Percentiles rank a stretch among this genome's conserved stretches.
Conservation (phyloP, 2,329 filamentous ascomycete genomes). For the Nothopassalora personata region DNA sequence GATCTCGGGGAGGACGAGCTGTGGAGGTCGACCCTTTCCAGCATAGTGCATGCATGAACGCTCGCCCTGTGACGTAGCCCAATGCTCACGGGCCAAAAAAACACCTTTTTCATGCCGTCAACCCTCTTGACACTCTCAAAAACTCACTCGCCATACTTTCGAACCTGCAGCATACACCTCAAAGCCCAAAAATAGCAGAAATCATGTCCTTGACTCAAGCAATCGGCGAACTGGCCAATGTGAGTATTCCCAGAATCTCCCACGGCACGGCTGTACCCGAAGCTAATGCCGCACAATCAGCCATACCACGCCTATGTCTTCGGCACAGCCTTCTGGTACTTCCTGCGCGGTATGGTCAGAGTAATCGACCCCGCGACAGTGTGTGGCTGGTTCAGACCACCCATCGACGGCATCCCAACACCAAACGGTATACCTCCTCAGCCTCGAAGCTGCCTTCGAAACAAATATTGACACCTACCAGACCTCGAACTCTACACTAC, state of each 20-base stretch:
- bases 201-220: constrained; percentile 1
- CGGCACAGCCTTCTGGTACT: constrained; percentile 35
- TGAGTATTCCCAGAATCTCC: not conserved
- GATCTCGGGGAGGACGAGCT: not conserved
- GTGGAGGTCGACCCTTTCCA: not conserved
- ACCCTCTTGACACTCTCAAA: not conserved
- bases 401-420: constrained; percentile 20
- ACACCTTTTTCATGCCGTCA: not conserved
- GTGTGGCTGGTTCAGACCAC: constrained; percentile 33
- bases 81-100: not conserved
- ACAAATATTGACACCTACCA: constrained; percentile 10
- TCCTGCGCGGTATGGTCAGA: constrained; percentile 29
- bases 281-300: constrained; percentile 13
- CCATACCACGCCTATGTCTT: constrained; percentile 29
- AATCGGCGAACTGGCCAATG: constrained; percentile 6
- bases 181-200: not conserved
- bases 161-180: not conserved
- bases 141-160: not conserved
- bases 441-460: not conserved
- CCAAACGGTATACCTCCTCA: constrained; percentile 22
- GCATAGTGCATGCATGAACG: not conserved
- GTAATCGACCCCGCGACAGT: constrained; percentile 33
- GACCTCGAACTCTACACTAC: constrained; percentile 37
- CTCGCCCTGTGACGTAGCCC: not conserved
- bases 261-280: not conserved